Base-by-base conservation (phyloP, 2,329 filamentous ascomycete genomes). In the Diaporthe sp. region DNA sequence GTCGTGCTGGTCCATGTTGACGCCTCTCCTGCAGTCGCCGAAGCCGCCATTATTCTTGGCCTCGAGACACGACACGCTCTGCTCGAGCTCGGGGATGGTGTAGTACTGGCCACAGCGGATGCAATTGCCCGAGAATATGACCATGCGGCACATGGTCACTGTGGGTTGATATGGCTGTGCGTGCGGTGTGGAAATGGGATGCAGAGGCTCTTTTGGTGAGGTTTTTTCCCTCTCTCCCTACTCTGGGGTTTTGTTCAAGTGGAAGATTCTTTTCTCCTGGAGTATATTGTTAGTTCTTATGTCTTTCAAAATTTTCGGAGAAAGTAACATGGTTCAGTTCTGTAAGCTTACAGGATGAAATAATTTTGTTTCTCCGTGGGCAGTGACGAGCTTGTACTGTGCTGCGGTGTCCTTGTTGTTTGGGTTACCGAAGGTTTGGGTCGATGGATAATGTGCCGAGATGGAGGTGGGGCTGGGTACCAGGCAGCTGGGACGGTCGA, bases 21-120 rank as follows among this genome's bases (percentile, higher is more conserved):
- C 81, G 44, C 87, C 87, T 34, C 80, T 79, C 53, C 79, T 78
- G 79, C 87, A 89, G 62, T 84, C 80, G 55, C 87, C 87, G 72
- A 89, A 88, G 15, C 78, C 78, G 65, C 85, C 87, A 31, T 82
- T 83, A 80, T 89, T 89, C 78, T 89, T 89, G 51, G 87, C 86
- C 76, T 88, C 84, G 68, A 89, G 84, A 74, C 87, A 89, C 10
- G 85, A 86, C 3, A 89, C 82, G 77, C 86, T 81, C 79, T 88
- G 87, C 17, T 84, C 82, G 28, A 88, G 82, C 12, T 88, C 85
- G 37, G 84, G 80, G 87, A 87, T 87, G 22, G 82, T 85, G 72
- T 86, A 84, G 60, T 76, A 78, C 8, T 83, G 80, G 55, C 80
- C 82, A 79, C 87, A 89, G 65, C 81, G 82, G 51, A 85, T 85